These are phyloP conservation scores for Lasiosphaeris hirsuta DNA, from an alignment of 495 filamentous ascomycete genomes.

Conservation along the genomic window DNA sequence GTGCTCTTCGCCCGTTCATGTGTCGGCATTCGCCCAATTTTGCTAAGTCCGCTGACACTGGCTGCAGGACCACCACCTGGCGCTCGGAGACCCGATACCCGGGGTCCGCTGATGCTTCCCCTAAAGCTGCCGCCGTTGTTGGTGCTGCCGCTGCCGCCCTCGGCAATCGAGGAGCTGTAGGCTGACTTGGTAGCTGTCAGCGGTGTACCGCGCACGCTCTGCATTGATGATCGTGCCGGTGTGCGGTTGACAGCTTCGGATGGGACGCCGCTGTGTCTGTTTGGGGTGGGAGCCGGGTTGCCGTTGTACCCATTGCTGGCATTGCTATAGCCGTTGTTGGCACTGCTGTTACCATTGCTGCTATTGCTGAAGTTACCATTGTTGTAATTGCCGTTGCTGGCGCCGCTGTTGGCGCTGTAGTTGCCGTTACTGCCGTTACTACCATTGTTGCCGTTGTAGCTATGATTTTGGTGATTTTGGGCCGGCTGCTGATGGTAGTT, in stretches of 20 bases:
- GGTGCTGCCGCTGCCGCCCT: neutral
- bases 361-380: too few species aligned
- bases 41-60: constrained; percentile 31
- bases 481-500: constrained; percentile 2
- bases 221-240: too few species aligned
- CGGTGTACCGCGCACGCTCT: constrained; percentile 4
- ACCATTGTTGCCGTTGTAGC: constrained; percentile 5
- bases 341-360: too few species aligned
- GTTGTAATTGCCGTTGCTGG: neutral
- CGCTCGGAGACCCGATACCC: constrained; percentile 42
- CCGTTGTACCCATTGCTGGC: too few species aligned
- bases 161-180: too few species aligned
- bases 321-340: too few species aligned
- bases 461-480: constrained; percentile 4
- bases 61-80: constrained; percentile 26
- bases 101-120: constrained; percentile 18
- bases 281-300: too few species aligned
- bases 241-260: too few species aligned
- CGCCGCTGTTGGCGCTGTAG: too few species aligned
- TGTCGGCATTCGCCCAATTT: constrained; percentile 36
- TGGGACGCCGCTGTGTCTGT: too few species aligned
- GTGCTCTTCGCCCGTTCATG: constrained; percentile 44
- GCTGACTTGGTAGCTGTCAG: neutral
- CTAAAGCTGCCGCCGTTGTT: constrained; percentile 10
- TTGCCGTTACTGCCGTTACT: neutral